Evolutionary conservation across 2,329 filamentous ascomycete genomes (phyloP), one percentile per base, ranked within the genome.

Genomic region (Fonsecaea monophora): DNA sequence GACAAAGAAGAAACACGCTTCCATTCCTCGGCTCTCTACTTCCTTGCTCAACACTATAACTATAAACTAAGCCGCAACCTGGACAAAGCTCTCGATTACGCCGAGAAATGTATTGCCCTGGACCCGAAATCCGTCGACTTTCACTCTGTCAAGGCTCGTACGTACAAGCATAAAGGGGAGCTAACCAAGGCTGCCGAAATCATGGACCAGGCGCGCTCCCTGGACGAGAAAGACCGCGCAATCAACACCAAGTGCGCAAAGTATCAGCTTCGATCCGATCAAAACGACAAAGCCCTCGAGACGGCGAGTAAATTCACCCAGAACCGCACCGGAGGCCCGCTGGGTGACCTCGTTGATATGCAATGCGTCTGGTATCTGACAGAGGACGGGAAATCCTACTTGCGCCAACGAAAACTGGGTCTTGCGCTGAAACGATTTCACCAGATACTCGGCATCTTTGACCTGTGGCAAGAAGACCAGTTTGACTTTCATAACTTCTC

Each of bases 401-500:
- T 91, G 65, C 89, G 95, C 59, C 90, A 93, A 77, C 89, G 89
- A 70, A 93, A 96, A 73, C 82, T 91, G 55, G 92, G 90, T 3
- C 85, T 97, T 66, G 94, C 96, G 0, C 83, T 99, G 61, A 99
- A 99, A 83, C 89, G 96, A 58, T 94, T 97, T 79, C 92, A 94
- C 71, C 85, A 92, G 25, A 87, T 99, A 65, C 90, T 90, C 77
- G 92, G 92, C 79, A 96, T 99, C 71, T 99, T 99, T 75, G 94
- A 98, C 72, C 89, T 92, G 21, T 99, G 95, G 95, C 91, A 96
- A 76, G 96, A 99, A 77, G 95, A 99, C 74, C 95, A 99, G 76
- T 97, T 98, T 74, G 95, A 99, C 78, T 99, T 99, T 83, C 96
- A 99, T 83, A 92, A 89, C 77, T 99, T 99, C 80, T 97, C 93